Evolutionary conservation across 306 rosid species (phyloP), one percentile per base, ranked within the genome.

Genomic region (Senna tora): DNA sequence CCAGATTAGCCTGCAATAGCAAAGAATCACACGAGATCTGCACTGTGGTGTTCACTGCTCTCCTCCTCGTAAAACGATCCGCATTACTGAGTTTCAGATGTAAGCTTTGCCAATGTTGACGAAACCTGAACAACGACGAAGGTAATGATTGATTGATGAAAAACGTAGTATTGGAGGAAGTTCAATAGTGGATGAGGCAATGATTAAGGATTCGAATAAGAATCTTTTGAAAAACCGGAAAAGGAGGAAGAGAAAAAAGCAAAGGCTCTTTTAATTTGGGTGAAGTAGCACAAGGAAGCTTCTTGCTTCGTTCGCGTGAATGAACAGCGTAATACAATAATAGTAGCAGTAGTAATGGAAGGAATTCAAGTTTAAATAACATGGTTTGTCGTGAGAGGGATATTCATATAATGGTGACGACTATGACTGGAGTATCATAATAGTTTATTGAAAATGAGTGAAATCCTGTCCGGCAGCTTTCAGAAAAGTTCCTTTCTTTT

Each of bases 141-240:
- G 52, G 28, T n/a, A 2, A 43, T 12, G n/a, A n/a, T n/a, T n/a
- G n/a, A n/a, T n/a, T n/a, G n/a, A n/a, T n/a, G n/a, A n/a, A 14
- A 46, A 50, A 50, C 32, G 16, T 15, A 34, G 16, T n/a, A 47
- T 39, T 8, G 69, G 54, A 54, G 78, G 42, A 61, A 20, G 51
- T 49, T 50, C 15, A 50, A 16, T 73, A 69, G 71, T 62, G 71
- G 45, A 39, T 74, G 5, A 36, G 16, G 69, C 19, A 74, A 72
- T 72, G 49, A 72, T 51, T 64, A 7, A 64, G 42, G 21, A 63
- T 64, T 74, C 72, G 34, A 74, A 74, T n/a, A 63, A n/a, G 0
- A 7, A 71, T 34, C 65, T 11, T 51, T 73, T 51, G 65, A 62
- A 62, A 62, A 71, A 71, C 46, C 17, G 2, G 20, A 25, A 74